Conservation (phyloP, 306 rosid species). For the Lathyrus sativus region DNA sequence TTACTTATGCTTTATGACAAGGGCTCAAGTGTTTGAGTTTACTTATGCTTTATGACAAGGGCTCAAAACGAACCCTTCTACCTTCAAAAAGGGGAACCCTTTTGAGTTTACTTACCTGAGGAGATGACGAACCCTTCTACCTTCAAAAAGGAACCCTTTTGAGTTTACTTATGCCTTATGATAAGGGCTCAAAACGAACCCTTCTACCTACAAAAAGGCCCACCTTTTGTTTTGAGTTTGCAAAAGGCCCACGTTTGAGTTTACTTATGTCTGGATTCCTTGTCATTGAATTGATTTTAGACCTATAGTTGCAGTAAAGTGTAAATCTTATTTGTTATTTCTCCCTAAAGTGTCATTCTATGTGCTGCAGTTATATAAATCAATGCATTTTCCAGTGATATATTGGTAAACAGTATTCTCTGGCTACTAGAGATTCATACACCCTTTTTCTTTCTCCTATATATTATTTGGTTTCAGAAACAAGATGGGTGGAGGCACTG, state of each 20-base stretch:
- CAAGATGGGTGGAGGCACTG: conserved; percentile 79
- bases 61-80: no score
- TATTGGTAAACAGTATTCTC: conserved; percentile 20
- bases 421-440: conserved; percentile 16
- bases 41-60: no score
- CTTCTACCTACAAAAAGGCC: no score
- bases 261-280: no score
- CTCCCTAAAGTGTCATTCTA: conserved; percentile 5
- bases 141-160: conserved; percentile 46
- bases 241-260: no score
- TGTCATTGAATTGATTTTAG: neutral
- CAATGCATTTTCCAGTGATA: conserved; percentile 18
- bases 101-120: conserved; percentile 68
- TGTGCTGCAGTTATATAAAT: conserved; percentile 33
- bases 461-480: conserved; percentile 49
- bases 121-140: conserved; percentile 93
- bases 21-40: conserved; percentile 13
- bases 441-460: conserved; percentile 13
- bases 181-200: no score
- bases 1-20: no score
- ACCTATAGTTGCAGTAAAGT: conserved; percentile 9
- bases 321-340: conserved; percentile 14
- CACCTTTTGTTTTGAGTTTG: no score
- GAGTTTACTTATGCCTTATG: no score
- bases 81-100: no score